Base-by-base conservation (phyloP, 1,139 yeast genomes). In the Candida albicans region DNA sequence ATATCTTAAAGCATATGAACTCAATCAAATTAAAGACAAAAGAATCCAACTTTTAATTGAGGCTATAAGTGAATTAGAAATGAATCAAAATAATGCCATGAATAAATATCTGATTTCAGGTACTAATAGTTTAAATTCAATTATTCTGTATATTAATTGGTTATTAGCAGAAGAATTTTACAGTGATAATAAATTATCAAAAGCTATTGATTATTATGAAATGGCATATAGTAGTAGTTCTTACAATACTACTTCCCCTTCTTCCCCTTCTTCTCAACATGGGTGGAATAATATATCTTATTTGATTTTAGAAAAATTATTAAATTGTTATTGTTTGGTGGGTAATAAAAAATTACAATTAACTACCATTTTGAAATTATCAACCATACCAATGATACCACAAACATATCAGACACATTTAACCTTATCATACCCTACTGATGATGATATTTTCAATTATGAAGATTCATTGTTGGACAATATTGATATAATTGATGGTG, bases 111-210 rank as follows among this genome's bases (percentile, higher is more conserved):
- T 42, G 39, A 35, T 42, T 15, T 39, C 52, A 3, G 50, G 46
- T 10, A 38, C 40, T 30, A 48, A 42, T 15, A 39, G 39, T 25
- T 26, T 45, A 12, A 43, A 35, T 18, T 46, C 52, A 4, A 33
- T 51, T 18, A 37, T 46, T 2, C 46, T 47, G 33, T 76, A 69
- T 51, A 59, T 79, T 3, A 68, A 73, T 51, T 79, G 70, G 61
- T 68, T 73, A 46, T 55, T 81, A 8, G 88, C 77, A 1, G 79
- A 79, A 43, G 74, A 71, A 42, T 51, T 46, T 33, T 35, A 30
- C 1, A n/a, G 15, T 5, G 35, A 36, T 3, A 39, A 51, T 22
- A 40, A 34, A 31, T 4, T 4, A 18, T 12, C 25, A 7, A 42
- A 45, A 18, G 46, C 48, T 3, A 49, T 43, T 30, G 52, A 51